Base-by-base conservation (phyloP, 805 yeast genomes). In the Kregervanrija fluxuum region DNA sequence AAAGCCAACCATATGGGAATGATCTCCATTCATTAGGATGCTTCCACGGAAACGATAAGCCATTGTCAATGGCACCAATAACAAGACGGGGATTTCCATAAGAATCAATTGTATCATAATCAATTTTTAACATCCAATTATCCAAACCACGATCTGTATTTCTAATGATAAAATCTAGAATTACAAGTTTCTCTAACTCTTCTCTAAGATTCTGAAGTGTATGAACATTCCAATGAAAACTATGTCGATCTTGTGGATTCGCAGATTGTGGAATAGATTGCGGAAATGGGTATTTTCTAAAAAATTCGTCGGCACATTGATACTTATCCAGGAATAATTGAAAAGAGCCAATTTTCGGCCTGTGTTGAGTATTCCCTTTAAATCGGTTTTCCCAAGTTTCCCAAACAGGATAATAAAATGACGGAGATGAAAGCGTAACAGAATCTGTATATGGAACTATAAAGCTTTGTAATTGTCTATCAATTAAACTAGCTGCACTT, bases 1-100 rank as follows among this genome's bases (percentile, higher is more conserved):
- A 82, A 22, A 83, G 62, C 91, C 91, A 83, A 0, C 90, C 90
- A 62, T 74, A 83, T 0, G 90, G 90, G 53, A 80, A 83, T 0
- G 86, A 79, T 44, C 90, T 64, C 87, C 89, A 82, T 55, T 82
- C 88, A 60, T 83, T 85, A 0, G 90, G 90, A 51, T 82, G 87
- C 54, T 83, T 82, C 88, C 88, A 83, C 5, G 91, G 90, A 53
- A 80, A 82, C 0, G 89, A 71, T 30, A 83, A 65, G 0, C 89
- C 89, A 12, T 85, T 80, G 54, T 83, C 90, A 38, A 83, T 83
- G 1, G 90, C 91, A 2, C 86, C 88, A 30, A 83, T 68, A 41
- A 66, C 70, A 11, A 83, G 47, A 1, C 35, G 45, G 0, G 82
- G 82, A 16, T 44, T 38, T 1, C 40, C 40, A 37, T 28, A 12